A percentile compares a stretch with the other conserved stretches of the same genome.
phyloP scores from a whole-genome alignment of 108 stramenopile genomes.

The Conticribra guillardii region DNA sequence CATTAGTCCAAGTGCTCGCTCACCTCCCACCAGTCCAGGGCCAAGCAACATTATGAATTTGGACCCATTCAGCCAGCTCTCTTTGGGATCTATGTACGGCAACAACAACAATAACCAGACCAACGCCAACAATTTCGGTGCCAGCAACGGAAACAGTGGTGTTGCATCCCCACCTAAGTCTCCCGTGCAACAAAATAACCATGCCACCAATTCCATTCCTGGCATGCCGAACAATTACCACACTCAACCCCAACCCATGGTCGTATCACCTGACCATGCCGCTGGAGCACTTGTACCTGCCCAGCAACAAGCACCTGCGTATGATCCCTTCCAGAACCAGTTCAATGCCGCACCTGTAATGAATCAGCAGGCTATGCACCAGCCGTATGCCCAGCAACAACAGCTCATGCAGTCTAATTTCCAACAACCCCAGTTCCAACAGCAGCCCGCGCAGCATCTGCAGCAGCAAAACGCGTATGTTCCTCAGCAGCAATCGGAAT shows the following conservation, averaged over 20 bases:
- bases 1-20: background rate
- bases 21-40: background rate
- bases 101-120: background rate
- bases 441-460: background rate
- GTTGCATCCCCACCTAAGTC: background rate
- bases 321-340: background rate
- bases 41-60: constrained; percentile 2
- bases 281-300: background rate
- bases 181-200: background rate
- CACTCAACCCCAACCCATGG: background rate
- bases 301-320: background rate
- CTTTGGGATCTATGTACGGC: background rate
- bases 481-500: background rate
- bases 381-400: background rate
- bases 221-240: background rate
- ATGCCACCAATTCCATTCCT: background rate
- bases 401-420: background rate
- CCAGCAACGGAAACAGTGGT: background rate
- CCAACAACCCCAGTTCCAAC: background rate
- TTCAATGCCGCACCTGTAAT: background rate
- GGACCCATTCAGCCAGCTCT: constrained; percentile 15
- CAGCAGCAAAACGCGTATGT: background rate
- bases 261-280: background rate
- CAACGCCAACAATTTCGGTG: background rate
- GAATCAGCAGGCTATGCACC: background rate